A percentile compares a stretch with the other conserved stretches of the same genome.
These are phyloP conservation scores for Syzygium aromaticum DNA, from an alignment of 345 rosid species.

Conservation along the genomic window DNA sequence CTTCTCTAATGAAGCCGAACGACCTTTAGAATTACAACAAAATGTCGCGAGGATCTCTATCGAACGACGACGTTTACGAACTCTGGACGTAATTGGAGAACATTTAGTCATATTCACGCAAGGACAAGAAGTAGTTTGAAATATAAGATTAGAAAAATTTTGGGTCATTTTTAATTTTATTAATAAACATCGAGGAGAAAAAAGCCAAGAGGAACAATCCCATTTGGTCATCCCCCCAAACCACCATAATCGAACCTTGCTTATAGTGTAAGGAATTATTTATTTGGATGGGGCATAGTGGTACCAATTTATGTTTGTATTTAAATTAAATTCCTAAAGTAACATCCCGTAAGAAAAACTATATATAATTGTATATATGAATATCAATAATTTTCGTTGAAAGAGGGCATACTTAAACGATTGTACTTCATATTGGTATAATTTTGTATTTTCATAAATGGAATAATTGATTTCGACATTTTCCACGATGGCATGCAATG, in stretches of 20 bases:
- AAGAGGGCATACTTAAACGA: neutral
- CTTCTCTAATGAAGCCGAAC: neutral
- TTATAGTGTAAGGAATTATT: neutral
- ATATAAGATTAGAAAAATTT: neutral
- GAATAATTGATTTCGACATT: neutral
- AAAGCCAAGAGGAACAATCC: neutral
- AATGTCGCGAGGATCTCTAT: neutral
- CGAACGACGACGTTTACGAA: neutral
- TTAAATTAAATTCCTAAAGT: neutral
- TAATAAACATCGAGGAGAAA: neutral
- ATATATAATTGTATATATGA: neutral
- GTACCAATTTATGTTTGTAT: neutral
- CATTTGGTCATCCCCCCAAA: neutral
- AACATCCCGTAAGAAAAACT: neutral
- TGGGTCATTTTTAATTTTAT: neutral
- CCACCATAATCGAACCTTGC: neutral
- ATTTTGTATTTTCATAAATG: accelerated
- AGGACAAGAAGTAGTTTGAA: neutral
- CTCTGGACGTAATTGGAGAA: neutral
- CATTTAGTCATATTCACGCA: neutral
- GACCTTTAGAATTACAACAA: neutral
- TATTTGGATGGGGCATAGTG: neutral
- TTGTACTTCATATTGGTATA: neutral
- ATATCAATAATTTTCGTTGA: neutral
- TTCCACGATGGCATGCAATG: neutral